phyloP scores from a whole-genome alignment of 2,329 filamentous ascomycete genomes.

The Calonectria naviculata region DNA sequence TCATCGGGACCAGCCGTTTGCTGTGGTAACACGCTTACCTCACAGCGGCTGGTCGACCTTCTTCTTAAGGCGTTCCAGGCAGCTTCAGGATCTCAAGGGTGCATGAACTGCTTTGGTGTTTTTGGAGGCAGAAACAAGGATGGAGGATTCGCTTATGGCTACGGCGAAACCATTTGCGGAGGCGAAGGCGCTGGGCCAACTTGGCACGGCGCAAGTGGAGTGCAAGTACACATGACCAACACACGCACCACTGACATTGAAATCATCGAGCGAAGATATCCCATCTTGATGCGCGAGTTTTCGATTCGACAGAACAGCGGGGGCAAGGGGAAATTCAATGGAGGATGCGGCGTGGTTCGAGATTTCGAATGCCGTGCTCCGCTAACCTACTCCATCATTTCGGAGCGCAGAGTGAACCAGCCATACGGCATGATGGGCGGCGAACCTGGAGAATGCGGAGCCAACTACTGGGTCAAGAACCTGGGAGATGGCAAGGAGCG shows the following conservation, averaged over 20 bases:
- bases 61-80: conserved; percentile 80
- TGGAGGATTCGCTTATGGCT: conserved; percentile 42
- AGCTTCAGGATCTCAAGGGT: conserved; percentile 79
- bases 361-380: conserved; percentile 42
- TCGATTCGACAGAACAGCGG: conserved; percentile 49
- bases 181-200: conserved; percentile 41
- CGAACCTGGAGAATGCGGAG: conserved; percentile 37
- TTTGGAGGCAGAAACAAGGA: conserved; percentile 60
- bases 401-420: conserved; percentile 46
- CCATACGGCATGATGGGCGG: conserved; percentile 49
- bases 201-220: conserved; percentile 40
- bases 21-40: conserved; percentile 43
- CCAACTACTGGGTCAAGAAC: conserved; percentile 40
- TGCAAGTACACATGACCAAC: conserved; percentile 49
- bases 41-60: conserved; percentile 63
- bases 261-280: conserved; percentile 46
- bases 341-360: conserved; percentile 57
- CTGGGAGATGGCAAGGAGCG: conserved; percentile 11
- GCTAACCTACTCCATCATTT: conserved; percentile 47
- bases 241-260: conserved; percentile 48
- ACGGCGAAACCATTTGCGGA: conserved; percentile 46
- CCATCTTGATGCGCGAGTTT: conserved; percentile 42
- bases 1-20: conserved; percentile 43
- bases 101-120: conserved; percentile 83
- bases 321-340: conserved; percentile 72